Percentiles rank a stretch among this genome's conserved stretches.
These are phyloP conservation scores for Periglandula ipomoeae DNA, from an alignment of 2,329 filamentous ascomycete genomes.

Conservation along the genomic window DNA sequence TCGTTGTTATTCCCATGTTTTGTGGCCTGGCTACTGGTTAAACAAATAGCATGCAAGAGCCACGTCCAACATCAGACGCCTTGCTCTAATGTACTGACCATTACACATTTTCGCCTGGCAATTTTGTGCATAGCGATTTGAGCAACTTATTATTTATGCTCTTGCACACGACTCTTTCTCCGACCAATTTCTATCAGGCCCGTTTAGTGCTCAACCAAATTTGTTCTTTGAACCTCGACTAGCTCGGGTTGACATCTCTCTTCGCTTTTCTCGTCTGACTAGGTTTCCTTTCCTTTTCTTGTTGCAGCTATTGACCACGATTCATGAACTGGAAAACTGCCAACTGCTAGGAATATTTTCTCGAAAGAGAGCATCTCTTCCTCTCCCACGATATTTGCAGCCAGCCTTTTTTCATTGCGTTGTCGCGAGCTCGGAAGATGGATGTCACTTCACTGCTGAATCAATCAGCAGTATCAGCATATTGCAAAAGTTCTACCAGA, in stretches of 20 bases:
- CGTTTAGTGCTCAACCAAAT: not conserved
- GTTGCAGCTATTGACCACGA: not conserved
- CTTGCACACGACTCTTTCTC: slow-evolving; percentile 1
- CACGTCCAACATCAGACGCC: slow-evolving; percentile 8
- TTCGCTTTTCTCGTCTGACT: not conserved
- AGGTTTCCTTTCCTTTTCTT: not conserved
- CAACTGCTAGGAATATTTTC: not conserved
- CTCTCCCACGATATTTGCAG: not conserved
- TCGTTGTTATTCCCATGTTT: not conserved
- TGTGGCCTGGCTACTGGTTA: slow-evolving; percentile 2
- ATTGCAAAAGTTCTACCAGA: slow-evolving; percentile 5
- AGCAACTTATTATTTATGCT: slow-evolving; percentile 2
- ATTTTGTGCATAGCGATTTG: not conserved
- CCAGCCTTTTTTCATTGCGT: not conserved
- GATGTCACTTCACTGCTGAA: slow-evolving; percentile 34
- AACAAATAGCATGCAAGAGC: slow-evolving; percentile 8
- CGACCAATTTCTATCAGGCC: not conserved
- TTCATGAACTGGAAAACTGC: not conserved
- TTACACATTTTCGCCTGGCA: not conserved
- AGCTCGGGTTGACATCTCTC: not conserved
- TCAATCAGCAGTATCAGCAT: slow-evolving; percentile 17
- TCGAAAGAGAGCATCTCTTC: not conserved
- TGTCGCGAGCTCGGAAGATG: slow-evolving; percentile 19
- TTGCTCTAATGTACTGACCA: not conserved
- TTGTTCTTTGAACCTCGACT: not conserved